Percentiles rank a stretch among this genome's conserved stretches.
Evolutionary conservation across 164 flowering plant species (phyloP).

Genomic region (Tetrastigma voinierianum): DNA sequence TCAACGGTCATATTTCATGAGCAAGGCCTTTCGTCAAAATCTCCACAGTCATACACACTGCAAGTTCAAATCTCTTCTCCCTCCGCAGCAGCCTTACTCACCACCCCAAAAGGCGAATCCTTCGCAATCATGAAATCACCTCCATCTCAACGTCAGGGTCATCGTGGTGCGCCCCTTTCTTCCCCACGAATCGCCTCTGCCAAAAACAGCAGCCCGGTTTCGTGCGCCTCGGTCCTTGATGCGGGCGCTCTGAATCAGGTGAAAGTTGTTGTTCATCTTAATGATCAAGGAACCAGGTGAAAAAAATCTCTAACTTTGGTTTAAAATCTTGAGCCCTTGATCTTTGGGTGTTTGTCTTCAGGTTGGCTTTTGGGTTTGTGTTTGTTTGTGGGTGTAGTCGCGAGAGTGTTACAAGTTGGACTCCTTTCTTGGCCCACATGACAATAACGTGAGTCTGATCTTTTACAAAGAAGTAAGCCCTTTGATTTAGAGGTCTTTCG

Average conservation of each 20-base stretch:
- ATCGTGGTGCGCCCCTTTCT: slow-evolving; percentile 79
- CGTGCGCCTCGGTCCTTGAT: slow-evolving; percentile 50
- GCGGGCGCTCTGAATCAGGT: slow-evolving; percentile 22
- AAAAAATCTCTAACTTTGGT: neutral
- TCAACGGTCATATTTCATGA: too few species aligned
- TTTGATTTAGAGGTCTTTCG: slow-evolving; percentile 64
- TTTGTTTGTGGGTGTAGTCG: slow-evolving; percentile 45
- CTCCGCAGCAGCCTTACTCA: too few species aligned
- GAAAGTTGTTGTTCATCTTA: slow-evolving; percentile 65
- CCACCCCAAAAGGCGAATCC: too few species aligned
- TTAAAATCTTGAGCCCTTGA: neutral
- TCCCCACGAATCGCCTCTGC: slow-evolving; percentile 34
- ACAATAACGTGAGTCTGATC: slow-evolving; percentile 50
- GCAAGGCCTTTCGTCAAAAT: too few species aligned
- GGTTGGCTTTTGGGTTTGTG: slow-evolving; percentile 3
- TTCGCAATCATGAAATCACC: slow-evolving; percentile 16
- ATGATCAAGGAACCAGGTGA: slow-evolving; percentile 34
- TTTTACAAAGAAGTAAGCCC: slow-evolving; percentile 72
- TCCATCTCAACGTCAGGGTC: slow-evolving; percentile 59
- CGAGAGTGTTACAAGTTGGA: slow-evolving; percentile 78
- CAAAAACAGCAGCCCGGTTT: slow-evolving; percentile 17
- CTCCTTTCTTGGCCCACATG: slow-evolving; percentile 65
- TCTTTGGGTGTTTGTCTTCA: neutral
- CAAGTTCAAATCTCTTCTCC: too few species aligned
- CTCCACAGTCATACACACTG: too few species aligned